Percentiles rank a stretch among this genome's conserved stretches.
phyloP scores from a whole-genome alignment of 2,329 filamentous ascomycete genomes.

The Talaromyces sp. region DNA sequence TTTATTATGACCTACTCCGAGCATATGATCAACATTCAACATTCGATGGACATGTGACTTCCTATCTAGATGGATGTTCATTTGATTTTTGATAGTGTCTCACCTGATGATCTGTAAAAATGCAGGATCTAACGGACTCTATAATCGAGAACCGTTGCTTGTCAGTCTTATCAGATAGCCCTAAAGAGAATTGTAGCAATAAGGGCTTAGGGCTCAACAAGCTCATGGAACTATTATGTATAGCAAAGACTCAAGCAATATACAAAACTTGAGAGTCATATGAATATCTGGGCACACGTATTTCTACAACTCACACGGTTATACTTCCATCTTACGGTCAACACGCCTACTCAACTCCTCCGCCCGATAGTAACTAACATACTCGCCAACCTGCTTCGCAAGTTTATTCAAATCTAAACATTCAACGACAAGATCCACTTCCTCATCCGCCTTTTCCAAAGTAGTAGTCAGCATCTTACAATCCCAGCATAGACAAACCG shows the following conservation, averaged over 20 bases:
- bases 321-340: neutral
- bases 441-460: neutral
- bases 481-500: slow-evolving; percentile 25
- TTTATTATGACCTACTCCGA: neutral
- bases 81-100: neutral
- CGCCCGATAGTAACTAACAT: neutral
- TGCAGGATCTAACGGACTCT: neutral
- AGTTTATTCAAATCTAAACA: neutral
- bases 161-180: neutral
- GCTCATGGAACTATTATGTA: neutral
- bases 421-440: neutral
- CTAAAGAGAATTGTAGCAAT: neutral
- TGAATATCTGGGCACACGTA: neutral
- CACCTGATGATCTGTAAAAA: neutral
- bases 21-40: neutral
- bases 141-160: neutral
- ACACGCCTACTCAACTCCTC: neutral
- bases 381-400: neutral
- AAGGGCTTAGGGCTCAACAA: neutral
- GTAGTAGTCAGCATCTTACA: slow-evolving; percentile 7
- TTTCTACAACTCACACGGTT: neutral
- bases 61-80: neutral
- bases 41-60: neutral
- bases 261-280: neutral
- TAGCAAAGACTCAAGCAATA: neutral